Evolutionary conservation across 805 yeast genomes (phyloP).

Genomic region (Brettanomyces naardenensis): DNA sequence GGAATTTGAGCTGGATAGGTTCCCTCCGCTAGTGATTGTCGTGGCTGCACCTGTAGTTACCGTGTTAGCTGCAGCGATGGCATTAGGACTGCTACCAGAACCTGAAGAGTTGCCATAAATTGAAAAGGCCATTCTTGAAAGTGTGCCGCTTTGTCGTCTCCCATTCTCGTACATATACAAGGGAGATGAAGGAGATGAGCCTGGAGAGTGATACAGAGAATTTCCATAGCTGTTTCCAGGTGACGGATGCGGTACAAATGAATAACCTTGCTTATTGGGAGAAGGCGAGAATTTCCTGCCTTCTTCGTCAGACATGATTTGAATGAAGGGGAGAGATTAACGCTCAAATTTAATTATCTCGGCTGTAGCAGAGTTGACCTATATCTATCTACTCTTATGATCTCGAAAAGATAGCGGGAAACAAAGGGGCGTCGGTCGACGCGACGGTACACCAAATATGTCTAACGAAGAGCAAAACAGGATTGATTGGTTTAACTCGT

Average conservation of each 20-base stretch:
- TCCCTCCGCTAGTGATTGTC: not conserved
- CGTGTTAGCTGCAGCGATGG: not conserved
- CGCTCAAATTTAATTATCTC: no score
- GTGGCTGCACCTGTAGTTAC: no score
- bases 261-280: not conserved
- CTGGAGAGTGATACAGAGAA: not conserved
- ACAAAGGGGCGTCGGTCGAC: no score
- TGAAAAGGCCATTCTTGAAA: constrained; percentile 53
- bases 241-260: not conserved
- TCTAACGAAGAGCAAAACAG: no score
- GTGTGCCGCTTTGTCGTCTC: constrained; percentile 24
- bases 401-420: no score
- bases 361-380: no score
- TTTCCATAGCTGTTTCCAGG: not conserved
- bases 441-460: no score
- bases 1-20: not conserved
- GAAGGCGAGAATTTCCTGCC: not conserved
- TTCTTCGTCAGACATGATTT: constrained; percentile 2
- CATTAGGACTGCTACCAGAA: not conserved
- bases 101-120: constrained; percentile 37
- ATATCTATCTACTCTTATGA: no score
- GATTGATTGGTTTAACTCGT: no score
- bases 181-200: constrained; percentile 17
- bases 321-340: no score
- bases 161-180: constrained; percentile 15